Evolutionary conservation across 106 monocot species (phyloP).

Genomic region (Dendrobium officinale): DNA sequence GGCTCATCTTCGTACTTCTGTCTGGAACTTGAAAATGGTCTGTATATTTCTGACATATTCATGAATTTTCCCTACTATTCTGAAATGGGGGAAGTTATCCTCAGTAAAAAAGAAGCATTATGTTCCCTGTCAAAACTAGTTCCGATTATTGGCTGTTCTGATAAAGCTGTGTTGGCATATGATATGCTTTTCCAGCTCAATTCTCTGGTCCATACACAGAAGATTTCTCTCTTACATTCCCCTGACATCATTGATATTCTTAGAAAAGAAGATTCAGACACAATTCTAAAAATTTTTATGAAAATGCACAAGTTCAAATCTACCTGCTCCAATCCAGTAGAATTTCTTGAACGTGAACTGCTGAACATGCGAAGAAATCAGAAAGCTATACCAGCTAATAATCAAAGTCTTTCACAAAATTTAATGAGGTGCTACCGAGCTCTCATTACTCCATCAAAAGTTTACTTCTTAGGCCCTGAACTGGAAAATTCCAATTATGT

Average conservation of each 20-base stretch:
- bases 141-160: slow-evolving; percentile 48
- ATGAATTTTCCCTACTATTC: slow-evolving; percentile 37
- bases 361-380: slow-evolving; percentile 13
- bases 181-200: slow-evolving; percentile 87
- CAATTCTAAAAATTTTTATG: slow-evolving; percentile 37
- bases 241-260: slow-evolving; percentile 52
- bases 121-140: slow-evolving; percentile 28
- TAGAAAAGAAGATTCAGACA: slow-evolving; percentile 31
- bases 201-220: slow-evolving; percentile 82
- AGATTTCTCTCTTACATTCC: slow-evolving; percentile 47
- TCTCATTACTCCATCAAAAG: slow-evolving; percentile 78
- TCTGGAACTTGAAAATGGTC: slow-evolving; percentile 35
- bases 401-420: slow-evolving; percentile 15
- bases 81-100: slow-evolving; percentile 45
- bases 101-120: slow-evolving; percentile 15
- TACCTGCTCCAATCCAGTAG: slow-evolving; percentile 66
- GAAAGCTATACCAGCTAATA: slow-evolving; percentile 13
- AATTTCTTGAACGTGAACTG: slow-evolving; percentile 37
- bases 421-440: slow-evolving; percentile 72
- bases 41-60: slow-evolving; percentile 30
- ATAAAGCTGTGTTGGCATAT: slow-evolving; percentile 30
- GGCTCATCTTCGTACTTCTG: slow-evolving; percentile 58
- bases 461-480: slow-evolving; percentile 89
- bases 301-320: slow-evolving; percentile 54
- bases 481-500: slow-evolving; percentile 73